Conservation (phyloP, 176 grass and related monocot species). For the Carex kokanica region DNA sequence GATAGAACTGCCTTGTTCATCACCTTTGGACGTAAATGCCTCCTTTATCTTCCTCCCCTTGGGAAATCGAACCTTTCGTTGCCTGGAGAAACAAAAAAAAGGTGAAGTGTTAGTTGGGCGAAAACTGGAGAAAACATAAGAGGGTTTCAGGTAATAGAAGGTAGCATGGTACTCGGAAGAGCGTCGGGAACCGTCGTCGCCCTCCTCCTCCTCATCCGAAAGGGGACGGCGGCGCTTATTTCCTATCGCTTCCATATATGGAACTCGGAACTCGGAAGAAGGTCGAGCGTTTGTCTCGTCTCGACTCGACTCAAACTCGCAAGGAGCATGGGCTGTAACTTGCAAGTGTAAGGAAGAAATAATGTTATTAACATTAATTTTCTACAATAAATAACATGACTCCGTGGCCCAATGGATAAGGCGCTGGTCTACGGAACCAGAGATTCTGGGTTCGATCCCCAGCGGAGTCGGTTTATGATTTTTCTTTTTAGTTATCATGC, state of each 20-base stretch:
- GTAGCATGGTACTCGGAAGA: slow-evolving; percentile 29
- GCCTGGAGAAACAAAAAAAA: slow-evolving; percentile 32
- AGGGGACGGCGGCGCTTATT: slow-evolving; percentile 37
- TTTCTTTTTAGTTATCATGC: too few relatives aligned
- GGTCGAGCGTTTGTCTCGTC: background rate
- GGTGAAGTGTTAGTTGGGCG: slow-evolving; percentile 20
- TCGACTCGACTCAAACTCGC: background rate
- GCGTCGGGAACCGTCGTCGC: slow-evolving; percentile 25
- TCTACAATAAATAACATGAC: background rate
- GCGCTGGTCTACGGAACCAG: slow-evolving; percentile 56
- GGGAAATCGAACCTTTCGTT: slow-evolving; percentile 71
- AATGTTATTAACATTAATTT: too few relatives aligned
- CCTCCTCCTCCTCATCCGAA: slow-evolving; percentile 30
- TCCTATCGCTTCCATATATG: slow-evolving; percentile 34
- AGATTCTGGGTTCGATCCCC: slow-evolving; percentile 84
- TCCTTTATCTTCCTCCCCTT: slow-evolving; percentile 86
- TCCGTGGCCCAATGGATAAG: slow-evolving; percentile 47
- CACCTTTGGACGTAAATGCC: slow-evolving; percentile 7
- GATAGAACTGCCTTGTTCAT: slow-evolving; percentile 47
- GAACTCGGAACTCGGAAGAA: background rate
- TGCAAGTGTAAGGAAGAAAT: too few relatives aligned
- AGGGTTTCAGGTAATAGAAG: background rate
- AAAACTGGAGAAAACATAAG: background rate
- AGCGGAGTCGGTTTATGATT: slow-evolving; percentile 16
- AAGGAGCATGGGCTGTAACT: too few relatives aligned